Evolutionary conservation across 2,329 filamentous ascomycete species (phyloP), one percentile per base, ranked within the genome.

Genomic region (Incumbomyces delicatus): DNA sequence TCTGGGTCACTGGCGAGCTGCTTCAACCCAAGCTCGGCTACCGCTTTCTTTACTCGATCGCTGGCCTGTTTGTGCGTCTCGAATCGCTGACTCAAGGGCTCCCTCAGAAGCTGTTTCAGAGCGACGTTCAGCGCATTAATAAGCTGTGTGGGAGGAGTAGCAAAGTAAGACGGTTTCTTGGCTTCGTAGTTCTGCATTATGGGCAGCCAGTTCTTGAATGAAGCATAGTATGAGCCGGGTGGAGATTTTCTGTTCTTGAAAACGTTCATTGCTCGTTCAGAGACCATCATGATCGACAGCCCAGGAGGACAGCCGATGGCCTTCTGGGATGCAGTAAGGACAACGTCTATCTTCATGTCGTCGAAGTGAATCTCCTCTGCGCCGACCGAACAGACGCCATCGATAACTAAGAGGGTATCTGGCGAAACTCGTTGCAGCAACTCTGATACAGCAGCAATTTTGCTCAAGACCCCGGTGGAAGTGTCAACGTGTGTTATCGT

Each of bases 141-240:
- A 42, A 98, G 79, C 69, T 98, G 92, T 12, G 92, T 92, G 3
- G 89, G 88, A 1, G 92, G 92, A 1, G 92, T 98, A 32, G 92
- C 92, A 62, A 98, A 98, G 74, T 98, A 98, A 2, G 88, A 94
- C 32, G 92, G 80, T 73, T 96, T 98, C 74, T 89, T 87, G 54
- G 87, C 87, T 72, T 98, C 92, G 68, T 98, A 98, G 71, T 95
- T 96, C 71, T 92, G 81, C 90, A 98, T 96, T 67, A 98, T 92
- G 39, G 90, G 90, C 48, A 89, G 73, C 92, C 92, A 98, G 70
- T 96, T 96, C 75, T 88, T 89, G 75, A 95, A 87, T 11, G 86
- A 94, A 46, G 86, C 89, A 67, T 95, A 98, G 76, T 96, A 98
- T 17, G 88, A 85, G 16, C 80, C 76, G 1, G 89, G 86, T 11